phyloP scores from a whole-genome alignment of 345 rosid genomes.

The Salix exigua region DNA sequence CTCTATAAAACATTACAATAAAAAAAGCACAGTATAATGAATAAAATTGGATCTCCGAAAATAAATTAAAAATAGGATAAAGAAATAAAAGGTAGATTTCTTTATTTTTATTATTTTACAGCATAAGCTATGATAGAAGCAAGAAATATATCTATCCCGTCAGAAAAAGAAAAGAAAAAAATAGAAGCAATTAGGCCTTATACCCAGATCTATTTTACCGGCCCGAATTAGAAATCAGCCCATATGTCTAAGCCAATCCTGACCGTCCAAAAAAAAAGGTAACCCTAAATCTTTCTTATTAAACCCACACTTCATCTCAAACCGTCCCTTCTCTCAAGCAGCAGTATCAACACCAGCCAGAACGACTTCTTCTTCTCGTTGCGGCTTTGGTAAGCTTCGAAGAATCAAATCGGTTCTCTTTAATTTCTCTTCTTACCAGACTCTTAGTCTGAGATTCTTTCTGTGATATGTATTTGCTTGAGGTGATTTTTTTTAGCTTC shows the following conservation, averaged over 20 bases:
- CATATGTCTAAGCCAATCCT: background rate
- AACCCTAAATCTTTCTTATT: background rate
- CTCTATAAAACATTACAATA: too few species aligned
- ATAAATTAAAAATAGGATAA: too few species aligned
- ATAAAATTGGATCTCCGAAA: too few species aligned
- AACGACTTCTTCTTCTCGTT: background rate
- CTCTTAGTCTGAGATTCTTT: background rate
- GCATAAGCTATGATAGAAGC: too few species aligned
- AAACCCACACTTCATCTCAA: background rate
- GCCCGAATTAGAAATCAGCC: background rate
- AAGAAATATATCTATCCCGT: too few species aligned
- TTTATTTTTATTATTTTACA: too few species aligned
- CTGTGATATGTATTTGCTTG: background rate
- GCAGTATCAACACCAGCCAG: background rate
- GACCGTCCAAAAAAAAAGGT: background rate
- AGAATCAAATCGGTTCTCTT: background rate
- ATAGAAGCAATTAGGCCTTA: too few species aligned
- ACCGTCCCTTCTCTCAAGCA: background rate
- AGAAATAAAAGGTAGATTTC: too few species aligned
- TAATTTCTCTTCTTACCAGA: background rate
- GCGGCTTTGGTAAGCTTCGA: background rate
- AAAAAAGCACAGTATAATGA: too few species aligned
- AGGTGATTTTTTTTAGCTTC: background rate
- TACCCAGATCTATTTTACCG: too few species aligned
- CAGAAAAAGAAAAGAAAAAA: too few species aligned